Conservation (phyloP, 2,329 filamentous ascomycete species). For the Diaporthe citriasiana region DNA sequence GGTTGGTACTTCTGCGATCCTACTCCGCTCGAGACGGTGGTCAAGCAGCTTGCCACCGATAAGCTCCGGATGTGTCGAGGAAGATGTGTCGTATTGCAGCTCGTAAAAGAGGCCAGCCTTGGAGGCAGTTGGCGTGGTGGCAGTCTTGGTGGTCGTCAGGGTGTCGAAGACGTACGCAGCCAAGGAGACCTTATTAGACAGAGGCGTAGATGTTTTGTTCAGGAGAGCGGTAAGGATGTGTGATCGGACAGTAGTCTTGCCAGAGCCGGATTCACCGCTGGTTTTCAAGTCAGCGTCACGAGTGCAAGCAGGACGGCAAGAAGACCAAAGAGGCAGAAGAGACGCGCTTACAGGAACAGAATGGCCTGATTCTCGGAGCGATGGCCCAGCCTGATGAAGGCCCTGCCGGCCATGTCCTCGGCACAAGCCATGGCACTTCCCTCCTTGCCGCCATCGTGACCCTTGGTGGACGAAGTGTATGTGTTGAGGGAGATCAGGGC, state of each 20-base stretch:
- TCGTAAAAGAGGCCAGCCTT: conserved; percentile 97
- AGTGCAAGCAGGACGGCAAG: background rate
- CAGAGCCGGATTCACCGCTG: conserved; percentile 95
- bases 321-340: background rate
- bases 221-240: conserved; percentile 90
- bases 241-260: conserved; percentile 94
- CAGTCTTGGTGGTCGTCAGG: conserved; percentile 95
- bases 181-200: conserved; percentile 93
- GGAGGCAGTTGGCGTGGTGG: conserved; percentile 94
- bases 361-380: conserved; percentile 94
- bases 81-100: conserved; percentile 93
- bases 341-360: conserved; percentile 84
- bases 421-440: conserved; percentile 93
- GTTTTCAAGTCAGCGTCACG: conserved; percentile 43
- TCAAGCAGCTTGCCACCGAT: conserved; percentile 96
- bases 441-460: conserved; percentile 90
- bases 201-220: conserved; percentile 89
- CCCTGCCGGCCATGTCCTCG: conserved; percentile 90
- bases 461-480: conserved; percentile 89
- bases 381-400: conserved; percentile 86
- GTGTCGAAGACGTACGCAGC: conserved; percentile 97
- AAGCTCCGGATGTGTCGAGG: conserved; percentile 85
- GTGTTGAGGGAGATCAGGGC: conserved; percentile 94
- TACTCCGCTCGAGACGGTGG: conserved; percentile 91
- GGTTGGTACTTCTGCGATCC: conserved; percentile 91